These are phyloP conservation scores for Fusarium udum DNA, from an alignment of 2,329 filamentous ascomycete species.

Conservation along the genomic window DNA sequence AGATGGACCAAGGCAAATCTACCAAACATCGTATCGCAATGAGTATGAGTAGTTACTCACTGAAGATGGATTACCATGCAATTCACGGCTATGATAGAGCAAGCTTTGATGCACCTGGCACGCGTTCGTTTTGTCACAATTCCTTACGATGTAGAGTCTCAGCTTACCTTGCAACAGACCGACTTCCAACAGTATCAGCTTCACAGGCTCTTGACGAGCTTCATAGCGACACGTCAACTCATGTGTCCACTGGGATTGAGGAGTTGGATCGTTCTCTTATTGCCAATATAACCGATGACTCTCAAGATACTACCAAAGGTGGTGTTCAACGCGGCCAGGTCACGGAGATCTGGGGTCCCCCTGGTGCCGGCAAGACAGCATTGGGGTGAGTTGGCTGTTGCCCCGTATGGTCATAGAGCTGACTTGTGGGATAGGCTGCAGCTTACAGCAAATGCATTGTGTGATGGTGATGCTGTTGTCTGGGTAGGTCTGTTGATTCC, in stretches of 20 bases:
- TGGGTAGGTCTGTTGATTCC: conserved; percentile 78
- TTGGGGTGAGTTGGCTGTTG: conserved; percentile 69
- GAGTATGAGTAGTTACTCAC: conserved; percentile 33
- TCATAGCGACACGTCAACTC: conserved; percentile 58
- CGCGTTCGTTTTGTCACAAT: conserved; percentile 55
- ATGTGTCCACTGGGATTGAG: conserved; percentile 65
- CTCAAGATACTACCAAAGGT: conserved; percentile 44
- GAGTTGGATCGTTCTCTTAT: conserved; percentile 61
- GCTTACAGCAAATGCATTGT: conserved; percentile 70
- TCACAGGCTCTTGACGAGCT: conserved; percentile 74
- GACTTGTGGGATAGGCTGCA: conserved; percentile 69
- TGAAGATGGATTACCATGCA: conserved; percentile 66
- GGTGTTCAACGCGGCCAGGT: conserved; percentile 81
- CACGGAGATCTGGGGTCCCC: conserved; percentile 88
- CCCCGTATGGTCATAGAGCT: conserved; percentile 23
- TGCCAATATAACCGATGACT: conserved; percentile 13
- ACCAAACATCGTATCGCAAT: conserved; percentile 31
- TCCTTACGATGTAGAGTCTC: not conserved
- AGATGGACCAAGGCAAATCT: conserved; percentile 21
- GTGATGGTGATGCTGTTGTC: conserved; percentile 69
- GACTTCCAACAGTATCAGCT: conserved; percentile 79
- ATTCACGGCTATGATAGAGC: conserved; percentile 69
- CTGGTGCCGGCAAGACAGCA: conserved; percentile 85
- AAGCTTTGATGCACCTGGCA: conserved; percentile 65
- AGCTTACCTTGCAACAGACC: conserved; percentile 61